Percentiles rank a stretch among this genome's conserved stretches.
Evolutionary conservation across 2,329 filamentous ascomycete species (phyloP).

Genomic region (Nemania sp.): DNA sequence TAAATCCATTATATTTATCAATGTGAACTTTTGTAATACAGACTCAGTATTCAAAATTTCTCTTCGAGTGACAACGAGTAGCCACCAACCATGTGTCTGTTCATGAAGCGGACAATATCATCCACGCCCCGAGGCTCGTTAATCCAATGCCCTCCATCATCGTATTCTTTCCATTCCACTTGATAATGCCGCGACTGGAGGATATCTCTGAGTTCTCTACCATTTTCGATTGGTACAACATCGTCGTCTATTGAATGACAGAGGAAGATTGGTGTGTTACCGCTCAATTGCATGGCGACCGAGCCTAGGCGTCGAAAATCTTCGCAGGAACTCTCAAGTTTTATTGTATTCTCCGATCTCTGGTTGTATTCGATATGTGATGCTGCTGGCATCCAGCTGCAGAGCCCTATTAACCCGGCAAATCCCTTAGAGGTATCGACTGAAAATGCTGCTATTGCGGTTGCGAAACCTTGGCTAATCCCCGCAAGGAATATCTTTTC

Average conservation of each 20-base stretch:
- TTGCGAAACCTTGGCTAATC: slow-evolving; percentile 41
- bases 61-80: not conserved
- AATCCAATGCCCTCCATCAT: slow-evolving; percentile 29
- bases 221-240: slow-evolving; percentile 35
- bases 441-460: slow-evolving; percentile 24
- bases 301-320: too few species aligned
- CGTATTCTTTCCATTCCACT: slow-evolving; percentile 30
- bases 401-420: slow-evolving; percentile 27
- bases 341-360: not conserved
- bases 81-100: not conserved
- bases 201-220: slow-evolving; percentile 28
- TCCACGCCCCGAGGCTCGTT: slow-evolving; percentile 32
- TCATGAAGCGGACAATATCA: slow-evolving; percentile 26
- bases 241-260: slow-evolving; percentile 37
- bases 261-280: slow-evolving; percentile 34
- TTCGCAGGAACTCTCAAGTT: too few species aligned
- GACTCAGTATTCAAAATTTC: too few species aligned
- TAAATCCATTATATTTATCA: too few species aligned
- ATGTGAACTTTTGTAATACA: too few species aligned
- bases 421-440: not conserved
- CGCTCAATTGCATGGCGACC: not conserved
- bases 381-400: slow-evolving; percentile 36
- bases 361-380: not conserved
- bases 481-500: slow-evolving; percentile 36
- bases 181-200: slow-evolving; percentile 16